A percentile compares a stretch with the other conserved stretches of the same genome.
Conservation (phyloP, 768 basidiomycete genomes). For the Arthromyces matolae region DNA sequence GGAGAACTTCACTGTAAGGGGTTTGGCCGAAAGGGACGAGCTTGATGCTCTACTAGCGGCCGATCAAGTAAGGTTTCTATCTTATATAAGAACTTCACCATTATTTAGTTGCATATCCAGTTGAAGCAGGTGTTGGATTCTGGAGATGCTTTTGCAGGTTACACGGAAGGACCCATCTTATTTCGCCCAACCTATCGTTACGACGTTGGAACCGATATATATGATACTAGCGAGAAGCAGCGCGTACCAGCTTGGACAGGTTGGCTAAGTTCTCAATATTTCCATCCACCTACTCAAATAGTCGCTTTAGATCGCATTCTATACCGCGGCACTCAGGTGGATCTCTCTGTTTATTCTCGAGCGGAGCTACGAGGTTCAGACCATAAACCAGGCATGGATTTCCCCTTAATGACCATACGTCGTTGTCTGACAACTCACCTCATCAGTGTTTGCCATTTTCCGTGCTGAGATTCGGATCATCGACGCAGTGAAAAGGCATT, state of each 20-base stretch:
- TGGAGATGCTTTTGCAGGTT: constrained; percentile 75
- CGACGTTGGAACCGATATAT: constrained; percentile 74
- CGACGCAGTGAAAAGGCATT: constrained; percentile 70
- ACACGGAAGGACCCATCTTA: constrained; percentile 84
- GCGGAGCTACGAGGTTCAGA: constrained; percentile 90
- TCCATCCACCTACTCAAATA: background rate
- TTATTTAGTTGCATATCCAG: constrained; percentile 34
- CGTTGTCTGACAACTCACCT: background rate
- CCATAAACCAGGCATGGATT: constrained; percentile 77
- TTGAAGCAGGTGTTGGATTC: constrained; percentile 68
- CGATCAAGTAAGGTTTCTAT: constrained; percentile 67
- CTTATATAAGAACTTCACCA: background rate
- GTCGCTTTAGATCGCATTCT: constrained; percentile 77
- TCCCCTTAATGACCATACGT: background rate
- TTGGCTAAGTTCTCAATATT: constrained; percentile 33
- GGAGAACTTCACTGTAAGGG: constrained; percentile 75
- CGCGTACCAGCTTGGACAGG: constrained; percentile 98
- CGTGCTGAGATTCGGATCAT: constrained; percentile 73
- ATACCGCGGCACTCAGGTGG: constrained; percentile 69
- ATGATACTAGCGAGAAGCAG: constrained; percentile 95
- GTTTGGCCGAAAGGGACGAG: constrained; percentile 59
- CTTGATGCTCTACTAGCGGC: constrained; percentile 71
- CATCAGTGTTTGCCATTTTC: constrained; percentile 80
- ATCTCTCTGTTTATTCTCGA: constrained; percentile 75
- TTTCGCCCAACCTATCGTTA: constrained; percentile 97